Evolutionary conservation across 371 early-diverging fungal genomes (phyloP).

Genomic region (Circinella minor): DNA sequence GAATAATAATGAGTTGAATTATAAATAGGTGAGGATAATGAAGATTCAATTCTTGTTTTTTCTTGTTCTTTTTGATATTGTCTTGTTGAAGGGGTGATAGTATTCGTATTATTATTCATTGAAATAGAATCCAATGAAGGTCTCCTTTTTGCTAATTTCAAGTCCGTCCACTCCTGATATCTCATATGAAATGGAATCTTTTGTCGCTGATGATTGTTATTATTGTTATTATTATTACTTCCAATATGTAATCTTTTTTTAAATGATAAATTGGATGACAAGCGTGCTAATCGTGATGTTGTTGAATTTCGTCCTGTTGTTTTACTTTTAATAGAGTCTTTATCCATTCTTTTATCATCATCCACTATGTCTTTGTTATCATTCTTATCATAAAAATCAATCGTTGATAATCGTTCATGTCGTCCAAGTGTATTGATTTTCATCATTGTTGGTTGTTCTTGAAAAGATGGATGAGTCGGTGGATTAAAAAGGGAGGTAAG

Average conservation of each 20-base stretch:
- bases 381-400: background rate
- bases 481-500: conserved; percentile 29
- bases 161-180: conserved; percentile 44
- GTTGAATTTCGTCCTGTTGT: background rate
- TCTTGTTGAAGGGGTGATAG: background rate
- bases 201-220: conserved; percentile 18
- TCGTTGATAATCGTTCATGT: conserved; percentile 4
- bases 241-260: conserved; percentile 19
- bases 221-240: no score
- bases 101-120: background rate
- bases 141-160: conserved; percentile 14
- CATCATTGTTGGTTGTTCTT: background rate
- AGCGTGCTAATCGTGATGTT: conserved; percentile 17
- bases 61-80: background rate
- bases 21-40: conserved; percentile 17
- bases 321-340: background rate
- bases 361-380: background rate
- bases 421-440: background rate
- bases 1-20: background rate
- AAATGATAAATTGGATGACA: conserved; percentile 22
- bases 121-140: conserved; percentile 2
- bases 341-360: background rate
- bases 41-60: background rate
- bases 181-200: conserved; percentile 39
- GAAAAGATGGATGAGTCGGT: conserved; percentile 8